A percentile compares a stretch with the other conserved stretches of the same genome.
Evolutionary conservation across 495 filamentous ascomycete species (phyloP).

Genomic region (Trichoderma virens): DNA sequence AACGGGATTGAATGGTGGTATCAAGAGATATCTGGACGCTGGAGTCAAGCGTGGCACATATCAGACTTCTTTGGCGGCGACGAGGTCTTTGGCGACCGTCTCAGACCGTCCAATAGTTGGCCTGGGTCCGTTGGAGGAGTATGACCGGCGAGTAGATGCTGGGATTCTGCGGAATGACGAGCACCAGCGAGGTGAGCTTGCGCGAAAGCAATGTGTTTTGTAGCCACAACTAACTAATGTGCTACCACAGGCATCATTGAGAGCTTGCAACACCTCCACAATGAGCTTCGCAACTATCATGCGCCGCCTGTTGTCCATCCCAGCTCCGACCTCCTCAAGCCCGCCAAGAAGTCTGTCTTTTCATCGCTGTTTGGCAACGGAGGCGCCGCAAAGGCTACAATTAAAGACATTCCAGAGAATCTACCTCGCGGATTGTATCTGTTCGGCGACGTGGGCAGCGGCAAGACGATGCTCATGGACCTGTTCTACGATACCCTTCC

Average conservation of each 20-base stretch:
- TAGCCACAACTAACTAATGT: neutral
- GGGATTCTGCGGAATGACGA: conserved; percentile 76
- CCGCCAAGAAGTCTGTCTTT: conserved; percentile 55
- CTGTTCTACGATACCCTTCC: conserved; percentile 95
- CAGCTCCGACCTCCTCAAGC: conserved; percentile 61
- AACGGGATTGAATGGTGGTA: neutral
- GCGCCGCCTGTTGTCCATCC: conserved; percentile 70
- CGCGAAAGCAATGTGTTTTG: too few relatives aligned
- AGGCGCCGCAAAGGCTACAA: conserved; percentile 21
- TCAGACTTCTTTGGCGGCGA: conserved; percentile 6
- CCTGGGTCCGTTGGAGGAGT: conserved; percentile 75
- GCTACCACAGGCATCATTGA: conserved; percentile 69
- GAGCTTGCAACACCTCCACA: conserved; percentile 79
- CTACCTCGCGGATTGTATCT: conserved; percentile 88
- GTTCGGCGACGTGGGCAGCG: conserved; percentile 94
- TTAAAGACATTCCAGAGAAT: conserved; percentile 54
- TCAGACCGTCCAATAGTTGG: neutral
- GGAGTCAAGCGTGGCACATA: neutral
- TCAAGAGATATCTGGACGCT: neutral
- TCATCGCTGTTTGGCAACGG: conserved; percentile 57
- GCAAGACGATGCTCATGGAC: conserved; percentile 99
- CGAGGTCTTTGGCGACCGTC: conserved; percentile 11
- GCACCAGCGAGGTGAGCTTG: conserved; percentile 70
- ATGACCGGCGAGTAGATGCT: conserved; percentile 66
- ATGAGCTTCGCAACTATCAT: conserved; percentile 67